A percentile compares a stretch with the other conserved stretches of the same genome.
These are phyloP conservation scores for Ogataea nonfermentans DNA, from an alignment of 805 yeast species.

Conservation along the genomic window DNA sequence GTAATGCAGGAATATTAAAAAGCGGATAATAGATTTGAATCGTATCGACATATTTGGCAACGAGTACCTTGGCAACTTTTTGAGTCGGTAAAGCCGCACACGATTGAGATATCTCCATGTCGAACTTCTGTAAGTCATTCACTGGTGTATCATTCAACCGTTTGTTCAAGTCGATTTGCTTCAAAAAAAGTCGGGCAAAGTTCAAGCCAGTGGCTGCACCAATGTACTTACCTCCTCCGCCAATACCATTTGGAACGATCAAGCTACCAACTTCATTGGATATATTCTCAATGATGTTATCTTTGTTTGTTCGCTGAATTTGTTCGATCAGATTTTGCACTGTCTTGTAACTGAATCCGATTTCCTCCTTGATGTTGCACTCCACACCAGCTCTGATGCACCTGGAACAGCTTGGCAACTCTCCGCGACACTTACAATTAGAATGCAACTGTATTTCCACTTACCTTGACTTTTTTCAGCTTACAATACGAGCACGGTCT, in stretches of 20 bases:
- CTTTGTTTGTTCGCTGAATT: constrained; percentile 14
- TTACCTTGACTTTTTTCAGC: constrained; percentile 25
- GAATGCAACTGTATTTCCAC: constrained; percentile 1
- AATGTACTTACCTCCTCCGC: constrained; percentile 25
- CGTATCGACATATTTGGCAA: constrained; percentile 20
- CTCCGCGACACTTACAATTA: constrained; percentile 22
- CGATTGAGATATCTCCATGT: constrained; percentile 16
- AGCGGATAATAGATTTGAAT: constrained; percentile 24
- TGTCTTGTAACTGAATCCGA: constrained; percentile 24
- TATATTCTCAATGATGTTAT: constrained; percentile 22
- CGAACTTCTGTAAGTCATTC: constrained; percentile 18
- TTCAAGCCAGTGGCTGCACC: constrained; percentile 31
- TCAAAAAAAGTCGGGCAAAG: constrained; percentile 23
- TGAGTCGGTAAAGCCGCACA: constrained; percentile 26
- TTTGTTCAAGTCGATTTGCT: constrained; percentile 21
- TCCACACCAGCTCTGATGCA: constrained; percentile 19
- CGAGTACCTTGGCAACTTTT: constrained; percentile 13
- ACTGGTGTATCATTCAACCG: constrained; percentile 12
- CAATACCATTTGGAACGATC: constrained; percentile 16
- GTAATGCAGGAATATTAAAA: constrained; percentile 16
- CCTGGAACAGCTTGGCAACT: constrained; percentile 22
- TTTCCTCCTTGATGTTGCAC: constrained; percentile 24
- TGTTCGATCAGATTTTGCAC: constrained; percentile 16
- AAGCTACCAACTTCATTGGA: constrained; percentile 29
- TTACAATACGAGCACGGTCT: constrained; percentile 26